Percentiles rank a stretch among this genome's conserved stretches.
Evolutionary conservation across 306 rosid species (phyloP).

Genomic region (Quercus engelmannii): DNA sequence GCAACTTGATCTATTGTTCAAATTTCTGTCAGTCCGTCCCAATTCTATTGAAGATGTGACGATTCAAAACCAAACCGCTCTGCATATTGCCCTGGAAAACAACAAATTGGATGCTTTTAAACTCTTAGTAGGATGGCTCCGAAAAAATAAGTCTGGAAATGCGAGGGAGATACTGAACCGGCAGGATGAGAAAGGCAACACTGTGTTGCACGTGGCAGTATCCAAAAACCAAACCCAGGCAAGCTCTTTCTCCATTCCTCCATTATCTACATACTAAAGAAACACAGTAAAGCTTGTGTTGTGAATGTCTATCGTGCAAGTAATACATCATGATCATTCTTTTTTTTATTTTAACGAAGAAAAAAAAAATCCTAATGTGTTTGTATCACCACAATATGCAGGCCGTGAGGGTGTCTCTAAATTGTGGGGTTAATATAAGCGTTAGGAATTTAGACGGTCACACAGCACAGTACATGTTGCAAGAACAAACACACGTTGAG

Average conservation of each 20-base stretch:
- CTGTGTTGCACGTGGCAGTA: constrained; percentile 30
- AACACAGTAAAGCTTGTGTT: too few species aligned
- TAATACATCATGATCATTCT: too few species aligned
- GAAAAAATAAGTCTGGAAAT: neutral
- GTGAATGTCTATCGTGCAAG: too few species aligned
- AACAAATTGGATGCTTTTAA: constrained; percentile 19
- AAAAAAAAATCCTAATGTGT: too few species aligned
- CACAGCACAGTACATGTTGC: too few species aligned
- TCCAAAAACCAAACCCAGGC: constrained; percentile 21
- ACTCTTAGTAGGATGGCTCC: constrained; percentile 29
- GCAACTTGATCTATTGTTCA: neutral
- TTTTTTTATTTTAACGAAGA: too few species aligned
- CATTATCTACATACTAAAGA: neutral
- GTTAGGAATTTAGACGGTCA: too few species aligned
- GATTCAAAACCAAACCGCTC: constrained; percentile 26
- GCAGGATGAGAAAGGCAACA: constrained; percentile 34
- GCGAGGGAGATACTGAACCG: constrained; percentile 1
- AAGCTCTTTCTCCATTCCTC: neutral
- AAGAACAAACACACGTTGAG: too few species aligned
- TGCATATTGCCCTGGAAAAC: constrained; percentile 35
- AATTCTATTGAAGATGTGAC: constrained; percentile 32
- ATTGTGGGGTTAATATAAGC: too few species aligned
- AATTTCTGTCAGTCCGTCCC: constrained; percentile 28
- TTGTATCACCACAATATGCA: too few species aligned
- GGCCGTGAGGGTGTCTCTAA: too few species aligned